These are phyloP conservation scores for Geranium rotundifolium DNA, from an alignment of 345 rosid genomes.

Conservation along the genomic window DNA sequence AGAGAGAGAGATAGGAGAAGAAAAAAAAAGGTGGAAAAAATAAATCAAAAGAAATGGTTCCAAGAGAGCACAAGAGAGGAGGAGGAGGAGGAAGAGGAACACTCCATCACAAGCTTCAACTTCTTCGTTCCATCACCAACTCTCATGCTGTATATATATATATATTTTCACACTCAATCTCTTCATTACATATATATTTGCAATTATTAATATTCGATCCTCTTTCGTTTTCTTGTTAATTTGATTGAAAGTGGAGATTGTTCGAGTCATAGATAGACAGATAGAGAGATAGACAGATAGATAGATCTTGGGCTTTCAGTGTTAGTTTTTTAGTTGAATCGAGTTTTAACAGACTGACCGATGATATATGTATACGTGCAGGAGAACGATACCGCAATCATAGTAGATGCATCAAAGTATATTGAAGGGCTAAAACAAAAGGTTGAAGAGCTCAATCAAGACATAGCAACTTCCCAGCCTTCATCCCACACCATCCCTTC, in stretches of 20 bases:
- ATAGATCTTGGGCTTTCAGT: no score
- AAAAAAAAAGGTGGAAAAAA: background rate
- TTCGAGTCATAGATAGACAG: no score
- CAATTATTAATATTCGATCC: background rate
- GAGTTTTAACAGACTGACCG: no score
- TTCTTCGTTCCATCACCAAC: constrained; percentile 41
- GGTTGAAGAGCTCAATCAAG: constrained; percentile 54
- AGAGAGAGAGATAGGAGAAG: background rate
- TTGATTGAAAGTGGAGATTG: no score
- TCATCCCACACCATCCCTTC: constrained; percentile 20
- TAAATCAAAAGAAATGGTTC: constrained; percentile 25
- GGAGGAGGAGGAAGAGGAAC: no score
- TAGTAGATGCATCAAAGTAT: constrained; percentile 75
- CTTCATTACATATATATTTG: background rate
- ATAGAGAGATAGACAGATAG: no score
- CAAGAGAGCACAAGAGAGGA: constrained; percentile 50
- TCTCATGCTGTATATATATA: constrained; percentile 36
- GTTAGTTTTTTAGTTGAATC: no score
- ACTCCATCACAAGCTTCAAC: constrained; percentile 41
- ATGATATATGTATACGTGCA: constrained; percentile 15
- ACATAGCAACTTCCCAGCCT: constrained; percentile 25
- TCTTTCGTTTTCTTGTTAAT: background rate
- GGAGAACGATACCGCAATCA: constrained; percentile 52
- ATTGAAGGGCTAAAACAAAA: constrained; percentile 65
- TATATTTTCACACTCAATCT: constrained; percentile 5